Percentiles rank a stretch among this genome's conserved stretches.
Evolutionary conservation across 2,329 filamentous ascomycete genomes (phyloP).

Genomic region (Alternaria sp.): DNA sequence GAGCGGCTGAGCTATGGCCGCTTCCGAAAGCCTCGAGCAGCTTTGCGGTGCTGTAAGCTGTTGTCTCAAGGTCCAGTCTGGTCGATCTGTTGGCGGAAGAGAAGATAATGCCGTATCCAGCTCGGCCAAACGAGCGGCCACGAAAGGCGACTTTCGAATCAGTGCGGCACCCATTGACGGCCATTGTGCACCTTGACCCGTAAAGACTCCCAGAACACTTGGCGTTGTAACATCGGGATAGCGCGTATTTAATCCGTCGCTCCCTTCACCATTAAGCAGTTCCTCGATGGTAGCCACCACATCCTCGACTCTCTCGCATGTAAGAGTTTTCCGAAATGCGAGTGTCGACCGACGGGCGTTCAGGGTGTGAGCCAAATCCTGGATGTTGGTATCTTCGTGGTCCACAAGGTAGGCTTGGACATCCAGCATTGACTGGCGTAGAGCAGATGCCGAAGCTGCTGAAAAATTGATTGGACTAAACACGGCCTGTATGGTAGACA

Average conservation of each 20-base stretch:
- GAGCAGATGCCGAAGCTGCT: neutral
- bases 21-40: conserved; percentile 40
- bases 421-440: neutral
- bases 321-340: neutral
- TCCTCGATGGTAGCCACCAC: neutral
- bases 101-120: neutral
- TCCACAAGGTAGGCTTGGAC: neutral
- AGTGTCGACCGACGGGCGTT: neutral
- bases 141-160: neutral
- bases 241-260: neutral
- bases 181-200: conserved; percentile 37
- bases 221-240: neutral
- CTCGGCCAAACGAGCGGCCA: no score
- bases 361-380: neutral
- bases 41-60: neutral
- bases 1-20: conserved; percentile 40
- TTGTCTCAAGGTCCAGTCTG: conserved; percentile 39
- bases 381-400: neutral
- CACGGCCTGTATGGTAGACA: no score
- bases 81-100: neutral
- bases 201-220: conserved; percentile 13
- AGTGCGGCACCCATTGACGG: conserved; percentile 22
- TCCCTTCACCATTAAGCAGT: neutral
- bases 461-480: neutral
- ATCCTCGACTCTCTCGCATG: neutral